Base-by-base conservation (phyloP, 805 yeast genomes). In the Komagataella pastoris region DNA sequence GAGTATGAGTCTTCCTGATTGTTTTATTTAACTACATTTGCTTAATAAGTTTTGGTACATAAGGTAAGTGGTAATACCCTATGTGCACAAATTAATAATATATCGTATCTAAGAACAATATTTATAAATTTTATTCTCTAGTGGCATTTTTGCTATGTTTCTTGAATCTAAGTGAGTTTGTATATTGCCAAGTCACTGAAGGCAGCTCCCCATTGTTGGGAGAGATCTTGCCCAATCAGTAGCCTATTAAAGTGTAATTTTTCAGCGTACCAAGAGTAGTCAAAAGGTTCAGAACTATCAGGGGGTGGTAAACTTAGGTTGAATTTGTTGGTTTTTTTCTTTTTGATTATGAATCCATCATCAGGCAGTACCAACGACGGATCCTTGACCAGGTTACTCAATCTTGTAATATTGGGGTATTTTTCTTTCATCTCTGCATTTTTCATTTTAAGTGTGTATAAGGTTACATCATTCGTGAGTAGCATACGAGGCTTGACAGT, bases 1-100 rank as follows among this genome's bases (percentile, higher is more conserved):
- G 73, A 77, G 59, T 91, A 85, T 68, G 81, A 77, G 63, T 65
- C 68, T 48, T 77, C 81, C 53, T 77, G 64, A 58, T 46, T 24
- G 18, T 19, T 23, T 21, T 17, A 7, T 43, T 47, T 10, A 30
- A 18, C 7, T 49, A 18, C 40, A 17, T 46, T 23, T 36, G 24
- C n/a, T 24, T 46, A 19, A 44, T 50, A 17, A 36, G 30, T 44
- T 44, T 47, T n/a, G 24, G 44, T 51, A 49, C 47, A 49, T 46
- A 36, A 47, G 53, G 50, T 54, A 54, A 55, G 57, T 56, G 58
- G 58, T 54, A 55, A 55, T 51, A 51, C 49, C 49, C 49, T 47
- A 46, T 30, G 47, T 48, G 45, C 24, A 44, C 36, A 46, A 24
- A 47, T 46, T n/a, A 24, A 36, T 24, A 47, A 21, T 45, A 30